phyloP scores from a whole-genome alignment of 352 stramenopile species.

The Globisporangium irregulare region DNA sequence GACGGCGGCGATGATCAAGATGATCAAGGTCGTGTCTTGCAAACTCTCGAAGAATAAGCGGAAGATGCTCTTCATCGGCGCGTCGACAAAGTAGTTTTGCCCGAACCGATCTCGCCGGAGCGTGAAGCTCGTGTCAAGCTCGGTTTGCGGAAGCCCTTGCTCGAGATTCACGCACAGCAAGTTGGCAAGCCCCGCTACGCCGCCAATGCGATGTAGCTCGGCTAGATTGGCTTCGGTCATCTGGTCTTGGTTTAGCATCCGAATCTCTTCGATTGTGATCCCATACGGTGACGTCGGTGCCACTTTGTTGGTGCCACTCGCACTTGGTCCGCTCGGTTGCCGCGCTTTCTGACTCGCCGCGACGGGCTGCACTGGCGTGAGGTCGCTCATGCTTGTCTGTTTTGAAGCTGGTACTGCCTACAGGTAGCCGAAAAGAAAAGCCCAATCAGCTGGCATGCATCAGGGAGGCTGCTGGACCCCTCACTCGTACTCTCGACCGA shows the following conservation, averaged over 20 bases:
- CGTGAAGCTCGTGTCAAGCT: slow-evolving; percentile 55
- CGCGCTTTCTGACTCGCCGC: slow-evolving; percentile 23
- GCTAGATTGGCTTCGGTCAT: slow-evolving; percentile 76
- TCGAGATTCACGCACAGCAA: slow-evolving; percentile 72
- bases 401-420: not conserved
- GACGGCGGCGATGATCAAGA: slow-evolving; percentile 84
- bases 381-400: slow-evolving; percentile 26
- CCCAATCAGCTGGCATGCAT: not conserved
- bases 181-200: slow-evolving; percentile 44
- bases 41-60: slow-evolving; percentile 85
- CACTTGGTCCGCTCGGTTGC: slow-evolving; percentile 16
- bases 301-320: slow-evolving; percentile 51
- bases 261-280: slow-evolving; percentile 68
- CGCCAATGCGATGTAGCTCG: slow-evolving; percentile 60
- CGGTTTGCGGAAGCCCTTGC: slow-evolving; percentile 53
- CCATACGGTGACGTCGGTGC: slow-evolving; percentile 66
- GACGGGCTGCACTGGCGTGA: slow-evolving; percentile 48
- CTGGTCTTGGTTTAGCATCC: slow-evolving; percentile 70
- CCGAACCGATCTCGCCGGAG: slow-evolving; percentile 60
- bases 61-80: slow-evolving; percentile 78
- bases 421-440: not conserved
- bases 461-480: not conserved
- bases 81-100: slow-evolving; percentile 61
- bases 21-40: slow-evolving; percentile 89
- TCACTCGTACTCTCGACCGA: not conserved